Conservation (phyloP, 1,139 yeast species). For the Yamadazyma membranifaciens region DNA sequence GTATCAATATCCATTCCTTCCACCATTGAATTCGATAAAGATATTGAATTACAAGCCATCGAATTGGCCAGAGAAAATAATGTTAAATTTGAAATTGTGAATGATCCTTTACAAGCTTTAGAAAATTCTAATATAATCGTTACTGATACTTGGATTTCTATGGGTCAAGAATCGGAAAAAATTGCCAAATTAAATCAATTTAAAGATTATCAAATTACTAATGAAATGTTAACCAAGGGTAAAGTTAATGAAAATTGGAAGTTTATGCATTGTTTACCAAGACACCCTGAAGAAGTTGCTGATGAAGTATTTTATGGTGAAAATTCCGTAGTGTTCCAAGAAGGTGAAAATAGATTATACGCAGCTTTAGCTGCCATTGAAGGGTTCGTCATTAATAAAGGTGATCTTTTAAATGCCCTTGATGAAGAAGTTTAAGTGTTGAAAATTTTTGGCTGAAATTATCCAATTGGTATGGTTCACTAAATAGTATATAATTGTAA, state of each 20-base stretch:
- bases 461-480: too few species aligned
- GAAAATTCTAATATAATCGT: slow-evolving; percentile 76
- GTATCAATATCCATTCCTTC: slow-evolving; percentile 83
- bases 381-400: slow-evolving; percentile 82
- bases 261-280: slow-evolving; percentile 97
- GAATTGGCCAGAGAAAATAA: slow-evolving; percentile 52
- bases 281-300: slow-evolving; percentile 89
- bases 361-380: slow-evolving; percentile 96
- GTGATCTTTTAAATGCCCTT: slow-evolving; percentile 39
- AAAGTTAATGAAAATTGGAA: slow-evolving; percentile 70
- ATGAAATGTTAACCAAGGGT: slow-evolving; percentile 53
- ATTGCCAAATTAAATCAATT: slow-evolving; percentile 72
- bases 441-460: too few species aligned
- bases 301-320: slow-evolving; percentile 90
- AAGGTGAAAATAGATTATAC: slow-evolving; percentile 93
- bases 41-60: slow-evolving; percentile 56
- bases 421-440: slow-evolving; percentile 8
- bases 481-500: background rate
- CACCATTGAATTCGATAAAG: slow-evolving; percentile 62
- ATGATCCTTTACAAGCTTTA: slow-evolving; percentile 74
- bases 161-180: slow-evolving; percentile 93
- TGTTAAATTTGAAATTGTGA: slow-evolving; percentile 58
- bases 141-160: slow-evolving; percentile 97
- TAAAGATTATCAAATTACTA: slow-evolving; percentile 79
- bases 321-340: slow-evolving; percentile 83